Conservation (phyloP, 129 eudicot genomes). For the Cynara cardunculus region DNA sequence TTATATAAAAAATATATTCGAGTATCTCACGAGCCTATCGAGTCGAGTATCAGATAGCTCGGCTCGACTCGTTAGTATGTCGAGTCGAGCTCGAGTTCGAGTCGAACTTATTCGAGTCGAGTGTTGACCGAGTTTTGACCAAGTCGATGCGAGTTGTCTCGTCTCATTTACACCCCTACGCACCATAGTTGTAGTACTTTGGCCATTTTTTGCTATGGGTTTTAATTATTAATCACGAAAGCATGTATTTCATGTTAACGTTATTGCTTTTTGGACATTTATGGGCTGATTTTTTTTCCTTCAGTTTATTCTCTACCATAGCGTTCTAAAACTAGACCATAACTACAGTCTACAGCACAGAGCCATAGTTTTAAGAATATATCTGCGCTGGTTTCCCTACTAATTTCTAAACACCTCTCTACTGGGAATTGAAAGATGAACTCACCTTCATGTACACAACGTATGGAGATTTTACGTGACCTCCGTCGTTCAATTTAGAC, state of each 20-base stretch:
- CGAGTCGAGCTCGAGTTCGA: no score
- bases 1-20: no score
- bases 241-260: neutral
- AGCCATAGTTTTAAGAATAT: neutral
- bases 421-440: neutral
- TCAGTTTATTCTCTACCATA: neutral
- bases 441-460: conserved; percentile 71
- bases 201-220: neutral
- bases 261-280: neutral
- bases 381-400: no score
- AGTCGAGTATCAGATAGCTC: no score
- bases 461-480: conserved; percentile 77
- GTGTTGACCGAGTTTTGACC: no score
- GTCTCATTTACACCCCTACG: no score
- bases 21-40: no score
- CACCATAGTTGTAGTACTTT: no score
- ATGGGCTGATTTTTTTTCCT: neutral
- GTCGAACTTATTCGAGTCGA: no score
- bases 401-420: no score
- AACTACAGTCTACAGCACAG: neutral
- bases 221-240: neutral
- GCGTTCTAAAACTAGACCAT: neutral
- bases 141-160: no score
- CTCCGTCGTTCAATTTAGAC: conserved; percentile 65
- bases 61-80: no score